phyloP scores from a whole-genome alignment of 306 rosid genomes.

The Corylus heterophylla region DNA sequence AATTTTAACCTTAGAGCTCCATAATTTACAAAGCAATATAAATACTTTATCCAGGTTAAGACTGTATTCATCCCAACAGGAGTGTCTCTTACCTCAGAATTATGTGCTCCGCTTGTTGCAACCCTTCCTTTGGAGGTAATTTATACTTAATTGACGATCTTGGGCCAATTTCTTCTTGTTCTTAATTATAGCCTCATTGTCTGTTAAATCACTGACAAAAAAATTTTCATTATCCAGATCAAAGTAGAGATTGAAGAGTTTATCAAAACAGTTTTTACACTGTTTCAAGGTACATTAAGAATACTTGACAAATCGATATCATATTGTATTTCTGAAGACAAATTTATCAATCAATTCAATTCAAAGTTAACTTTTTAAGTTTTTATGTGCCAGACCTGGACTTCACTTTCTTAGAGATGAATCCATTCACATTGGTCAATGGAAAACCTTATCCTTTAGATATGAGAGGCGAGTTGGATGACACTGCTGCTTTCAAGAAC shows the following conservation, averaged over 20 bases:
- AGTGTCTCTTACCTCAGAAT: conserved; percentile 63
- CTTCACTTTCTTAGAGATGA: conserved; percentile 98
- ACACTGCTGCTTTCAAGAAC: conserved; percentile 95
- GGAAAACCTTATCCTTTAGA: conserved; percentile 99
- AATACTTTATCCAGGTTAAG: conserved; percentile 67
- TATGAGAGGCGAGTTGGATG: conserved; percentile 99
- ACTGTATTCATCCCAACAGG: conserved; percentile 85
- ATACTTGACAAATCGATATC: not conserved
- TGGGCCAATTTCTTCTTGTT: not conserved
- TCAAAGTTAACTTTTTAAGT: conserved; percentile 19
- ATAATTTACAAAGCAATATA: conserved; percentile 22
- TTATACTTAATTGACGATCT: conserved; percentile 3
- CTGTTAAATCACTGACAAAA: conserved; percentile 22
- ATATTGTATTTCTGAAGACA: conserved; percentile 3
- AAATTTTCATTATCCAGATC: conserved; percentile 45
- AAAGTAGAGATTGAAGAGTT: conserved; percentile 81
- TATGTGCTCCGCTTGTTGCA: conserved; percentile 81
- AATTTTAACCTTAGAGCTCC: not conserved
- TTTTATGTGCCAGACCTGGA: conserved; percentile 68
- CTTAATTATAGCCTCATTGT: conserved; percentile 4
- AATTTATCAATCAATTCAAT: conserved; percentile 1
- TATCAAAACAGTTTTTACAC: conserved; percentile 61
- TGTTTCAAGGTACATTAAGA: conserved; percentile 75
- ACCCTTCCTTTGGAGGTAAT: conserved; percentile 95
- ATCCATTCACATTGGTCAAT: conserved; percentile 80